These are phyloP conservation scores for Psilocybe subaeruginosa DNA, from an alignment of 768 basidiomycete genomes.

Conservation along the genomic window DNA sequence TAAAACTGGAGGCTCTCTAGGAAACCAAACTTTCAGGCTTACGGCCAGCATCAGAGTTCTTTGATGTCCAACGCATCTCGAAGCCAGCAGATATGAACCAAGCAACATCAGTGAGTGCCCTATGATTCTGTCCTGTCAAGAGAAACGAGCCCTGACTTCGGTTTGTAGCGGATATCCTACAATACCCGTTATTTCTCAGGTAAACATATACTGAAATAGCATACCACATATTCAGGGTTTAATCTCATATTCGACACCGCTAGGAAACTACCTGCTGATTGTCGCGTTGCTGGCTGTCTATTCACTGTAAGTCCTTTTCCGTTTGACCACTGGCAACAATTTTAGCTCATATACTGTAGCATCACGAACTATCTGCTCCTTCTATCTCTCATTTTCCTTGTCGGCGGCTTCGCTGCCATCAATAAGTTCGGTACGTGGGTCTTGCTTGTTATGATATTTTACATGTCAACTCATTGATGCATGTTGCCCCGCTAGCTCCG, in stretches of 20 bases:
- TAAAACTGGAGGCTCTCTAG: constrained; percentile 38
- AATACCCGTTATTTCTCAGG: constrained; percentile 91
- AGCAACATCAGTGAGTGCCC: constrained; percentile 67
- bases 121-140: constrained; percentile 1
- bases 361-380: constrained; percentile 84
- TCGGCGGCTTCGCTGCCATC: constrained; percentile 89
- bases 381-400: constrained; percentile 83
- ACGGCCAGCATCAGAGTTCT: constrained; percentile 76
- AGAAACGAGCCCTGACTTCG: constrained; percentile 11
- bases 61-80: constrained; percentile 84
- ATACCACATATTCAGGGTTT: neutral
- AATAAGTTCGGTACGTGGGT: constrained; percentile 75
- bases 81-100: constrained; percentile 80
- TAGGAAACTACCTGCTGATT: constrained; percentile 88
- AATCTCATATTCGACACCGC: constrained; percentile 4
- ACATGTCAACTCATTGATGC: neutral
- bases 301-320: constrained; percentile 59
- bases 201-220: constrained; percentile 22
- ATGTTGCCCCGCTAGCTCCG: constrained; percentile 52
- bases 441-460: neutral
- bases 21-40: constrained; percentile 80
- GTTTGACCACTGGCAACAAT: neutral
- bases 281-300: constrained; percentile 81
- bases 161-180: constrained; percentile 82
- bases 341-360: constrained; percentile 37